These are phyloP conservation scores for Monosporozyma solicola DNA, from an alignment of 805 yeast species.

Conservation along the genomic window DNA sequence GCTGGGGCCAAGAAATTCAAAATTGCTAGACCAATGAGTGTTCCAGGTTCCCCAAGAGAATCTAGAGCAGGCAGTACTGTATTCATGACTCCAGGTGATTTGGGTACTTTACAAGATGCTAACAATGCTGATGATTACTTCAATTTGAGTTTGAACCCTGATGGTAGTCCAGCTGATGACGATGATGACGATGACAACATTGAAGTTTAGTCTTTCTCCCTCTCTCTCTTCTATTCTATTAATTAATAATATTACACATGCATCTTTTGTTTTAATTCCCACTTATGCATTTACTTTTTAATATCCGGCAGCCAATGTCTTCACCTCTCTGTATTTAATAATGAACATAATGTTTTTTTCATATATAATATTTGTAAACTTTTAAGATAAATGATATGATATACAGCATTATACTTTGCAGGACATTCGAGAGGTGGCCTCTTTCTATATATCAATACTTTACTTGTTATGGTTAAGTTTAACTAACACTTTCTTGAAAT, in stretches of 20 bases:
- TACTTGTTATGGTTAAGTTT: too few species aligned
- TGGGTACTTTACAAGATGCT: conserved; percentile 89
- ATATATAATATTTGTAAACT: not conserved
- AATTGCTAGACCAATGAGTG: conserved; percentile 84
- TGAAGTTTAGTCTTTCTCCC: conserved; percentile 5
- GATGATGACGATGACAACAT: conserved; percentile 35
- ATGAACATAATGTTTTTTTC: not conserved
- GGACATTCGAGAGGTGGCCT: too few species aligned
- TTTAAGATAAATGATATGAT: not conserved
- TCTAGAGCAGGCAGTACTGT: conserved; percentile 34
- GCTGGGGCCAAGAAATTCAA: conserved; percentile 45
- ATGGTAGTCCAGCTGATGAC: conserved; percentile 23
- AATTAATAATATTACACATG: not conserved
- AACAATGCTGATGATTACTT: conserved; percentile 74
- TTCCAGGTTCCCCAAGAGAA: conserved; percentile 88
- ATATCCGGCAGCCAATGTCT: not conserved
- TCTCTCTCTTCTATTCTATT: not conserved
- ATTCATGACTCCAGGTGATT: conserved; percentile 94
- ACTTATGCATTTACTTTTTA: not conserved
- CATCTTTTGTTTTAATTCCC: not conserved
- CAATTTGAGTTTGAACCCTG: conserved; percentile 28
- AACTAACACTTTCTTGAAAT: too few species aligned
- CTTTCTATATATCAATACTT: too few species aligned
- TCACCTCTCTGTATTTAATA: not conserved
- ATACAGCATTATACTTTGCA: not conserved